A percentile compares a stretch with the other conserved stretches of the same genome.
Conservation (phyloP, 1,139 yeast genomes). For the Maudiozyma humilis region DNA sequence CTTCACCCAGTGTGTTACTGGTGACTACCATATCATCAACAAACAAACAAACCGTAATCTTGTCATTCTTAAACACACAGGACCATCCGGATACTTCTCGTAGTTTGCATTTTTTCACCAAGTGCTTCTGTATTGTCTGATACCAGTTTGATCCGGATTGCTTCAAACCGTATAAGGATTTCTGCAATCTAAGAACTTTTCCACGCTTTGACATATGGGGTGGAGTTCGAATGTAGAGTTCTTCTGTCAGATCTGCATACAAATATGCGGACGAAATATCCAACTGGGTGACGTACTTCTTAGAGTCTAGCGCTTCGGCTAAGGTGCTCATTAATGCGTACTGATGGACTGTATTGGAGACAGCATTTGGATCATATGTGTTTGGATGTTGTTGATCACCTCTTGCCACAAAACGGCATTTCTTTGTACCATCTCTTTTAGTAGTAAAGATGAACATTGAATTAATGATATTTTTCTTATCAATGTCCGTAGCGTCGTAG, state of each 20-base stretch:
- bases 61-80: constrained; percentile 9
- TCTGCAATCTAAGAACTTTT: constrained; percentile 9
- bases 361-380: constrained; percentile 8
- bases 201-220: constrained; percentile 9
- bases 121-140: constrained; percentile 4
- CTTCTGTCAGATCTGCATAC: constrained; percentile 13
- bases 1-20: background rate
- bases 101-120: constrained; percentile 2
- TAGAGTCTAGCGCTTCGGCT: background rate
- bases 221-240: constrained; percentile 12
- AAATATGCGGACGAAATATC: constrained; percentile 16
- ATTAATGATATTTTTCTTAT: constrained; percentile 5
- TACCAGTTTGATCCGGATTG: constrained; percentile 13
- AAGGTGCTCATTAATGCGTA: constrained; percentile 10
- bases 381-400: constrained; percentile 11
- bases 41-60: constrained; percentile 7
- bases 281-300: constrained; percentile 6
- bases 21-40: constrained; percentile 11
- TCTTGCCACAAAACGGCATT: constrained; percentile 12
- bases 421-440: constrained; percentile 11
- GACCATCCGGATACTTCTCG: constrained; percentile 8
- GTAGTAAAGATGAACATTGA: constrained; percentile 10
- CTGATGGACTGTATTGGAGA: constrained; percentile 11
- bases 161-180: constrained; percentile 11
- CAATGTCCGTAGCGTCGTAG: constrained; percentile 1